A percentile compares a stretch with the other conserved stretches of the same genome.
phyloP scores from a whole-genome alignment of 306 rosid species.

The Lagenaria siceraria region DNA sequence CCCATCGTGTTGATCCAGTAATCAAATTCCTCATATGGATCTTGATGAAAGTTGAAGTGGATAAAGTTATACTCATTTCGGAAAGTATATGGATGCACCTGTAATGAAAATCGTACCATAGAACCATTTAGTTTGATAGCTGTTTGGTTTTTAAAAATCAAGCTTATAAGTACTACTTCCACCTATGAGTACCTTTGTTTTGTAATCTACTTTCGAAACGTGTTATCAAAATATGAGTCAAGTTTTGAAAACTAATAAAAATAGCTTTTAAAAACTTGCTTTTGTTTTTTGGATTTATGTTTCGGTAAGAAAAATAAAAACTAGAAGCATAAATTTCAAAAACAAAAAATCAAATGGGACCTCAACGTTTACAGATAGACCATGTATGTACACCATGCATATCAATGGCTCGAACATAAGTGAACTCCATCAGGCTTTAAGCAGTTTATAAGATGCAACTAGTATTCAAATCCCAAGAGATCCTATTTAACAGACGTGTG shows the following conservation, averaged over 20 bases:
- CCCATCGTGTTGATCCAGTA: slow-evolving; percentile 72
- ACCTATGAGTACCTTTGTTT: background rate
- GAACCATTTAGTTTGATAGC: background rate
- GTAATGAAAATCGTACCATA: slow-evolving; percentile 10
- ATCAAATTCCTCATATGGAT: slow-evolving; percentile 55
- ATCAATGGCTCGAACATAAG: background rate
- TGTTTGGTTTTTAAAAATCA: no score
- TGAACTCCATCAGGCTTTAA: background rate
- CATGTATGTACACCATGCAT: background rate
- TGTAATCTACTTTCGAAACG: no score
- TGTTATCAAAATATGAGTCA: background rate
- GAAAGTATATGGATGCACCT: slow-evolving; percentile 92
- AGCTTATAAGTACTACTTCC: background rate
- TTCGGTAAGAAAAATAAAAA: no score
- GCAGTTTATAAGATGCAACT: background rate
- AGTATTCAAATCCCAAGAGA: background rate
- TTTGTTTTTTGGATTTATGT: no score
- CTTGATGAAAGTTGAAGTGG: slow-evolving; percentile 61
- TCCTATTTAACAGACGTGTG: background rate
- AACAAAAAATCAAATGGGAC: no score
- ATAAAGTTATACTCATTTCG: slow-evolving; percentile 50
- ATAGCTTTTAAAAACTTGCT: background rate
- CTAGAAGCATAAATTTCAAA: background rate
- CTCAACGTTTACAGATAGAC: no score
- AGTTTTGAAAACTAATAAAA: background rate